These are phyloP conservation scores for Suillus luteus DNA, from an alignment of 768 basidiomycete genomes.

Conservation along the genomic window DNA sequence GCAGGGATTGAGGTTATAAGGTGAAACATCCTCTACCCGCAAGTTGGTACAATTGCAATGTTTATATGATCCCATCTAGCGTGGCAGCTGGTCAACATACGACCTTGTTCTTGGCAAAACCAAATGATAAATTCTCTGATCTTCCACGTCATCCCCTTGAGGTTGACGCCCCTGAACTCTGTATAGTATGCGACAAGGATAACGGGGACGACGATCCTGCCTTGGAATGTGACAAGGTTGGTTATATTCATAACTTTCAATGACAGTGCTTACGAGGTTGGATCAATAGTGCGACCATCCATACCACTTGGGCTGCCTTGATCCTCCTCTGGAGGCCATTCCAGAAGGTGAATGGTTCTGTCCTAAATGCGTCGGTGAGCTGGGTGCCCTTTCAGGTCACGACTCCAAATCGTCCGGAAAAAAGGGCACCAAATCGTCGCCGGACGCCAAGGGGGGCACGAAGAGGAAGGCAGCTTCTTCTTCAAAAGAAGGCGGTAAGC, in stretches of 20 bases:
- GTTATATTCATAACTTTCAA: constrained; percentile 9
- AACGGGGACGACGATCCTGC: constrained; percentile 71
- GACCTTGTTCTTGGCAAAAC: constrained; percentile 78
- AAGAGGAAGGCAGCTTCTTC: constrained; percentile 50
- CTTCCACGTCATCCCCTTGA: constrained; percentile 81
- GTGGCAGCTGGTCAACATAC: constrained; percentile 87
- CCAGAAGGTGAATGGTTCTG: constrained; percentile 97
- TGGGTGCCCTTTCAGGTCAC: constrained; percentile 44
- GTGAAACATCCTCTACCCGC: constrained; percentile 48
- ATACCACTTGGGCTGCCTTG: constrained; percentile 81
- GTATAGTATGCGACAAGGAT: constrained; percentile 72
- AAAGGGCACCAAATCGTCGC: constrained; percentile 23
- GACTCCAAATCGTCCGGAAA: constrained; percentile 16
- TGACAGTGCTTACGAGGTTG: constrained; percentile 2
- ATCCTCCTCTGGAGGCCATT: constrained; percentile 71
- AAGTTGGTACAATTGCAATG: not conserved
- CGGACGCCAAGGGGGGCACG: constrained; percentile 29
- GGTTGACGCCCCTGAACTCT: constrained; percentile 64
- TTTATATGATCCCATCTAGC: constrained; percentile 38
- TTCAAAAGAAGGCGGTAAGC: constrained; percentile 40
- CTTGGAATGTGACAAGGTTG: constrained; percentile 90
- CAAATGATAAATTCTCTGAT: constrained; percentile 73
- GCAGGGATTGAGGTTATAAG: constrained; percentile 74
- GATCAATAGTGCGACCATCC: constrained; percentile 78
- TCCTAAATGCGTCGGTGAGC: constrained; percentile 63